phyloP scores from a whole-genome alignment of 73 alveolate species.

The Stentor roeselii region DNA sequence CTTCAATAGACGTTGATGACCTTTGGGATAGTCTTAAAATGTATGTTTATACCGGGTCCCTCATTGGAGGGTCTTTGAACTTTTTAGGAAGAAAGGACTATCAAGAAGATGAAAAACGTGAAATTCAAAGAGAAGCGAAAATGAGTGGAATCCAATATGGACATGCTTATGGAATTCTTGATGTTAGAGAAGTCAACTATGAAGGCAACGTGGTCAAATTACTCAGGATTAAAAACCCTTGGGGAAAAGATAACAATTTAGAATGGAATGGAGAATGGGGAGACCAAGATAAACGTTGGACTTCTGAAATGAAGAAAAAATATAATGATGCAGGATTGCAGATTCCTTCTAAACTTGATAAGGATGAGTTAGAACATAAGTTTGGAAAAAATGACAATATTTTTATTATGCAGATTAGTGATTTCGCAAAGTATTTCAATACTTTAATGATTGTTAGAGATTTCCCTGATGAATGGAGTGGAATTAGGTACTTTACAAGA shows the following conservation, averaged over 20 bases:
- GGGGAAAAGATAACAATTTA: slow-evolving; percentile 82
- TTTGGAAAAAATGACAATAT: slow-evolving; percentile 42
- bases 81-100: neutral
- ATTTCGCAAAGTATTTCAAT: slow-evolving; percentile 49
- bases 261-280: slow-evolving; percentile 22
- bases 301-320: neutral
- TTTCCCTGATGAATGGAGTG: slow-evolving; percentile 52
- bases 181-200: slow-evolving; percentile 71
- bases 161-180: slow-evolving; percentile 96
- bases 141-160: slow-evolving; percentile 90
- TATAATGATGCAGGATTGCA: neutral
- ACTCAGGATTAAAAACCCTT: slow-evolving; percentile 94
- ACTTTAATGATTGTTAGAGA: slow-evolving; percentile 45
- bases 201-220: slow-evolving; percentile 52
- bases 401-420: slow-evolving; percentile 48
- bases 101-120: neutral
- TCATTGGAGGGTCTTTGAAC: neutral
- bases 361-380: slow-evolving; percentile 45
- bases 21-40: slow-evolving; percentile 3
- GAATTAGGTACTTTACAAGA: slow-evolving; percentile 37
- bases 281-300: neutral
- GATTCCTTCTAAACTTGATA: slow-evolving; percentile 27
- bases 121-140: slow-evolving; percentile 69
- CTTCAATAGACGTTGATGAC: neutral
- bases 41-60: neutral